These are phyloP conservation scores for Didymella glomerata DNA, from an alignment of 2,329 filamentous ascomycete genomes.

Conservation along the genomic window DNA sequence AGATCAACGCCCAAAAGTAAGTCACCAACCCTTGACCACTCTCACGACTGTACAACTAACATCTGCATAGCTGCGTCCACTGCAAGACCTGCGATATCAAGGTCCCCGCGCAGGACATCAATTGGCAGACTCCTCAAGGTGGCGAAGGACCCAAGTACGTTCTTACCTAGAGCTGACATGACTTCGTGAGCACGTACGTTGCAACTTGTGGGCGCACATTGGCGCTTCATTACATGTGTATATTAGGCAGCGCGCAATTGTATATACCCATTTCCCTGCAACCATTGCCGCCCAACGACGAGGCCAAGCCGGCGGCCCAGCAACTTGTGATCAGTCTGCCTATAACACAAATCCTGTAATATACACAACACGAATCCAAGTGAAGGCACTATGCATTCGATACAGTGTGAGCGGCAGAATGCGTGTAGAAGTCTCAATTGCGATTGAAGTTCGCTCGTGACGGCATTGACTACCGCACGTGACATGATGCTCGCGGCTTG, in stretches of 20 bases:
- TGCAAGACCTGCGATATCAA: slow-evolving; percentile 99
- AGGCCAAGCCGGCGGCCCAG: slow-evolving; percentile 7
- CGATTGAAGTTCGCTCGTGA: background rate
- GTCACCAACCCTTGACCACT: slow-evolving; percentile 51
- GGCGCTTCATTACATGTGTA: slow-evolving; percentile 7
- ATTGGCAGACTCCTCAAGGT: slow-evolving; percentile 87
- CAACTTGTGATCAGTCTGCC: background rate
- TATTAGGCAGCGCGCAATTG: slow-evolving; percentile 14
- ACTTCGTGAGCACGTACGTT: background rate
- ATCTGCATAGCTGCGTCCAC: slow-evolving; percentile 80
- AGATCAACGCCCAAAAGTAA: slow-evolving; percentile 98
- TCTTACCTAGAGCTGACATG: slow-evolving; percentile 57
- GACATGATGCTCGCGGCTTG: slow-evolving; percentile 20
- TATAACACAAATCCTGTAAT: background rate
- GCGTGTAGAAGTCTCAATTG: background rate
- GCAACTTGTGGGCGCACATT: background rate
- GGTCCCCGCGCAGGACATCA: slow-evolving; percentile 94
- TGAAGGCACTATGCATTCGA: background rate
- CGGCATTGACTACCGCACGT: background rate
- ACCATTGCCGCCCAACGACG: slow-evolving; percentile 11
- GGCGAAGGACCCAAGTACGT: slow-evolving; percentile 77
- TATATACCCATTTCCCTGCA: slow-evolving; percentile 20
- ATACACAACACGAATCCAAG: too few relatives aligned
- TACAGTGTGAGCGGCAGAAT: background rate
- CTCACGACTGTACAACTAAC: slow-evolving; percentile 37